Evolutionary conservation across 2,329 filamentous ascomycete genomes (phyloP), one percentile per base, ranked within the genome.

Genomic region (Trichoderma aggressivum): DNA sequence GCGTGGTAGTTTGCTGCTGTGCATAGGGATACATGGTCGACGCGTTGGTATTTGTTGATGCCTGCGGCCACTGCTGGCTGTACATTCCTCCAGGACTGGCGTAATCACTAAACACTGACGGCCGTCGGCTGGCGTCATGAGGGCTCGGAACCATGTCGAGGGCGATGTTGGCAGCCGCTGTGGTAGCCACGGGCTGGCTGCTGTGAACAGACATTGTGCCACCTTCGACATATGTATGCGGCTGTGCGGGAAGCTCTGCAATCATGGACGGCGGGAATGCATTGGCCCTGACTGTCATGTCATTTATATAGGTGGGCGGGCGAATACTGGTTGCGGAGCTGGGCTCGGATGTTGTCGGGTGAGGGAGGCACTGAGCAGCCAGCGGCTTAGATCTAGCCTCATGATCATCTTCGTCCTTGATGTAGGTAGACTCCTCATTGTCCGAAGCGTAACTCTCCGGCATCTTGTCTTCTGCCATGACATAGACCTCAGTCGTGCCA

Each of bases 401-500:
- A 26, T 82, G 79, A 1, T 82, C 81, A 3, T 84, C 84, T 12
- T 84, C 83, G 18, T 84, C 84, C 30, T 84, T 83, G 65, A 84
- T 81, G 62, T 79, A 78, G 2, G 80, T 76, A 11, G 76, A 79
- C 11, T 81, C 80, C 21, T 88, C 86, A 26, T 82, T 84, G 24
- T 87, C 85, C 1, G 84, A 86, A 16, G 80, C 75, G 63, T 84
- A 85, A 32, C 80, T 83, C 60, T 87, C 84, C 4, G 82, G 82
- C 61, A 84, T 77, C 73, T 86, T 86, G 73, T 88, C 86, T 68
- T 87, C 85, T 3, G 84, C 82, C 80, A 85, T 86, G 58, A 89
- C 84, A 64, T 82, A 84, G 21, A 88, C 80, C 53, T 82, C 80
- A 10, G 83, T 84, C 5, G 80, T 80, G 59, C 77, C 84, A 76